Conservation (phyloP, 345 rosid species). For the Syzygium oleosum region DNA sequence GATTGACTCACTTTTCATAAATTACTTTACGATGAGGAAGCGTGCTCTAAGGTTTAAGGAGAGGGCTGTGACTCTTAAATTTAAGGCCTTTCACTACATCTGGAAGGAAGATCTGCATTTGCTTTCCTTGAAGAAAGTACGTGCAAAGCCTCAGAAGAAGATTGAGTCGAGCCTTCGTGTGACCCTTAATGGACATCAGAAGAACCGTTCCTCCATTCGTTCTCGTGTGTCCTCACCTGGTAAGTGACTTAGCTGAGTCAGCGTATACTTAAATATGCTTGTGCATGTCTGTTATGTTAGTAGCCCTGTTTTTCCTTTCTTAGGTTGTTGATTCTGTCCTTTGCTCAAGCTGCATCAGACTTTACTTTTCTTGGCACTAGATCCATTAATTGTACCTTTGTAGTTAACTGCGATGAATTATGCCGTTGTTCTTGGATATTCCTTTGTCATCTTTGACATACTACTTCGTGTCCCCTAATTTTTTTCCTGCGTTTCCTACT, state of each 20-base stretch:
- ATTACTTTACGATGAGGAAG: constrained; percentile 38
- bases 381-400: background rate
- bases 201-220: constrained; percentile 60
- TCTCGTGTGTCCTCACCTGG: constrained; percentile 62
- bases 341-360: background rate
- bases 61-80: constrained; percentile 68
- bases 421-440: background rate
- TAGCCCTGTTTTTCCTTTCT: background rate
- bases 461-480: background rate
- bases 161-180: constrained; percentile 40
- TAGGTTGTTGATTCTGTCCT: background rate
- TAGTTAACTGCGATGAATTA: background rate
- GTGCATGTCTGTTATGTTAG: background rate
- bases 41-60: constrained; percentile 54
- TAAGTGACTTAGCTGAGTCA: constrained; percentile 12
- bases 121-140: constrained; percentile 42
- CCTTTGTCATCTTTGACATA: background rate
- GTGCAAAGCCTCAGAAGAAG: constrained; percentile 64
- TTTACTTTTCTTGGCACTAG: background rate
- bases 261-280: background rate
- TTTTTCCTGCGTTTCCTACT: background rate
- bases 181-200: constrained; percentile 39
- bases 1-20: constrained; percentile 30
- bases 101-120: constrained; percentile 86
- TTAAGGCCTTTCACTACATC: constrained; percentile 56